Base-by-base conservation (phyloP, 495 filamentous ascomycete species). In the Penicillium robsamsonii region DNA sequence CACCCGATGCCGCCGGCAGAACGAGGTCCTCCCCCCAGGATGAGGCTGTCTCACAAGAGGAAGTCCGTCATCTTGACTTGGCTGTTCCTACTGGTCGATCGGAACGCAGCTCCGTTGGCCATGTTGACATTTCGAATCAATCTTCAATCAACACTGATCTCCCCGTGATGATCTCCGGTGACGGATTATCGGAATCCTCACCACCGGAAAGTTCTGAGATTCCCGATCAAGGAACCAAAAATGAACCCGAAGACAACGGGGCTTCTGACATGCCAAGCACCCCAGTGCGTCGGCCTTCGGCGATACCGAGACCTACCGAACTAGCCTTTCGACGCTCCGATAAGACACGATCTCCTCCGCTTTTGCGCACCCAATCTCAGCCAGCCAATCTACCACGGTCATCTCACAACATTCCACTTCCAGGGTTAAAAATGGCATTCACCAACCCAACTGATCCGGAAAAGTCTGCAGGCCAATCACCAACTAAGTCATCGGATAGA, bases 361-460 rank as follows among this genome's bases (percentile, higher is more conserved):
- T 93, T 48, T 63, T 81, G 45, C 85, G 90, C 37, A 81, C 90
- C 20, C 79, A 90, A 46, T 87, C 89, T 18, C 88, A 92, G 50
- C 89, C 91, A 17, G 71, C 67, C 10, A 75, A 79, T 49, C 50
- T 69, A 46, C 51, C 67, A 62, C 31, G 20, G 55, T 61, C 46
- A 63, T 60, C 62, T 44, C 66, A 62, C 13, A 54, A 42, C 24
- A 50, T 58, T 30, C 52, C 62, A 18, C 46, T 62, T 18, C 66
- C 50, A 43, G 57, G 61, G 6, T 52, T 64, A 20, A 75, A 65
- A 45, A 37, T 52, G 13, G 37, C 48, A 10, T 48, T 48, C 6
- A 43, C 50, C 11, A 55, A 52, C n/a, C 43, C 57, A 17, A 50
- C 59, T 30, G 68, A 67, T 3, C 52, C 64, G 10, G 58, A 60